Percentiles rank a stretch among this genome's conserved stretches.
Conservation (phyloP, 1,284 basidiomycete genomes). For the Sutorius eximius region DNA sequence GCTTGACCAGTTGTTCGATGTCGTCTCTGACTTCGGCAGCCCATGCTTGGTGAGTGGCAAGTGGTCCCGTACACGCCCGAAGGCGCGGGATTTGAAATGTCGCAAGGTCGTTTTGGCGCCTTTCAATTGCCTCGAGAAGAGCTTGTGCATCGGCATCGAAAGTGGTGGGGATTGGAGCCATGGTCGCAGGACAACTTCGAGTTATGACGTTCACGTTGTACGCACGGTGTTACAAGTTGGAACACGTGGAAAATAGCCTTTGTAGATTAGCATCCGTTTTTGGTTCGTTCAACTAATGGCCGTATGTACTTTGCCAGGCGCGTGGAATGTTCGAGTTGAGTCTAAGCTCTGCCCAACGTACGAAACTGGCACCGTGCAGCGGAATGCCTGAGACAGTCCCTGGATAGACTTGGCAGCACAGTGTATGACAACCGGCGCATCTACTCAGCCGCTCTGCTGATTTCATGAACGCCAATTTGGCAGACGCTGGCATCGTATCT, state of each 20-base stretch:
- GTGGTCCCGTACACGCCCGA: conserved; percentile 61
- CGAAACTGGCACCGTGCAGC: background rate
- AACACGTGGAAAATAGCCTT: background rate
- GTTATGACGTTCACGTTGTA: background rate
- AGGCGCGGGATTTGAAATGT: conserved; percentile 77
- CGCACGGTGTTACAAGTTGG: background rate
- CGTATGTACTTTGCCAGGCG: too few species aligned
- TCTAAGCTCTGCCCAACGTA: background rate
- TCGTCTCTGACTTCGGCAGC: conserved; percentile 77
- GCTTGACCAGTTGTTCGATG: conserved; percentile 57
- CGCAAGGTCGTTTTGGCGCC: conserved; percentile 62
- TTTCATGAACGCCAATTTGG: background rate
- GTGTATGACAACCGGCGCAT: too few species aligned
- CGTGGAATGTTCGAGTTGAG: too few species aligned
- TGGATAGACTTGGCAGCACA: too few species aligned
- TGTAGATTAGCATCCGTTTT: background rate
- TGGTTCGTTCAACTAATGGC: background rate
- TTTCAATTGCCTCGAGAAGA: conserved; percentile 52
- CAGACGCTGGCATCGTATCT: too few species aligned
- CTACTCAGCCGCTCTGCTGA: too few species aligned
- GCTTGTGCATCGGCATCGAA: conserved; percentile 50
- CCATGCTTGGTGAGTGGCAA: conserved; percentile 68
- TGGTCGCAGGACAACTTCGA: conserved; percentile 26
- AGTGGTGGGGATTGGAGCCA: conserved; percentile 62
- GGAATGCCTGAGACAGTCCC: background rate